Evolutionary conservation across 345 rosid species (phyloP).

Genomic region (Hibiscus trionum): DNA sequence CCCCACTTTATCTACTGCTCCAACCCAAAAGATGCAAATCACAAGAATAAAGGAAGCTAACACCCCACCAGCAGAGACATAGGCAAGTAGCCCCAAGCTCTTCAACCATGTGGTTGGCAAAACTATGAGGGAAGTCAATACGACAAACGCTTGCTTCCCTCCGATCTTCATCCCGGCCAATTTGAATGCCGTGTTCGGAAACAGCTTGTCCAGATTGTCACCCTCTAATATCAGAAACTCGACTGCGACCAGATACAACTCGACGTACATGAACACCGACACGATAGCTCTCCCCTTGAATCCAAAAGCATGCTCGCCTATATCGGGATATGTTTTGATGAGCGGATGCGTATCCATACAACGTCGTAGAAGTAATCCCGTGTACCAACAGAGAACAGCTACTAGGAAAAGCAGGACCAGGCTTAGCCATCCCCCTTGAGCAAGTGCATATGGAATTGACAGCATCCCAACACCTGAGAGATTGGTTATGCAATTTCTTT

Average conservation of each 20-base stretch:
- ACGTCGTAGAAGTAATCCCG: conserved; percentile 45
- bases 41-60: conserved; percentile 44
- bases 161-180: conserved; percentile 29
- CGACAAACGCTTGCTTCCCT: conserved; percentile 50
- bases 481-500: background rate
- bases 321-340: conserved; percentile 56
- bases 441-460: conserved; percentile 58
- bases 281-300: conserved; percentile 46
- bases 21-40: conserved; percentile 48
- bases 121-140: conserved; percentile 39
- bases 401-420: conserved; percentile 37
- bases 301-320: conserved; percentile 51
- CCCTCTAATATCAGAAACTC: conserved; percentile 66
- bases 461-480: conserved; percentile 53
- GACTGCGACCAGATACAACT: conserved; percentile 53
- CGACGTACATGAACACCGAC: conserved; percentile 46
- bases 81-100: conserved; percentile 52
- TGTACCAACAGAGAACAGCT: conserved; percentile 52
- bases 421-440: conserved; percentile 65
- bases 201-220: conserved; percentile 53
- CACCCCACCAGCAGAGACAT: conserved; percentile 57
- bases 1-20: conserved; percentile 48
- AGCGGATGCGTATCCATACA: conserved; percentile 40
- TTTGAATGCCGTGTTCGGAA: conserved; percentile 34
- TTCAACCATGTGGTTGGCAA: conserved; percentile 67